Evolutionary conservation across 306 rosid species (phyloP), one percentile per base, ranked within the genome.

Genomic region (Inga leiocalycina): DNA sequence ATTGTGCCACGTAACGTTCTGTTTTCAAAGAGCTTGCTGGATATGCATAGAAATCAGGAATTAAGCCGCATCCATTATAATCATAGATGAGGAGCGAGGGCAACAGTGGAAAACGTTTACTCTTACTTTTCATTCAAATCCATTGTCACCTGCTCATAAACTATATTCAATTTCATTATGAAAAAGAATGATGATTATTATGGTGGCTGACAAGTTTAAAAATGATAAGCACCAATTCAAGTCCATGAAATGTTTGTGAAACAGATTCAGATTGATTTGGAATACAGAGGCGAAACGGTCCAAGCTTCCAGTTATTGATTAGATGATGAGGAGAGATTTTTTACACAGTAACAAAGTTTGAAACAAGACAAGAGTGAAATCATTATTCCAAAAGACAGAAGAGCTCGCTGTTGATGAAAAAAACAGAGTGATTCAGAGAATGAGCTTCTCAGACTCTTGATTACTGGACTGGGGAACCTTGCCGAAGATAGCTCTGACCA

Each of bases 401-500:
- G 30, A 57, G 14, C 43, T 3, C 54, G 14, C 69, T 30, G 39
- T 64, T 24, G 16, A 24, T 24, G 12, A 10, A 3, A 11, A 37
- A 22, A 59, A 59, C 6, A n/a, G 67, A 62, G 68, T 4, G 16
- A 9, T 59, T 69, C 45, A 69, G 74, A 69, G 51, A 19, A 69
- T 69, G 11, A 69, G 27, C 45, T 70, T 70, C 13, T 70, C 75
- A 43, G 75, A 70, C 44, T 70, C 78, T 20, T 68, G 81, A 13
- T 69, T 62, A 56, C 89, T 81, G 67, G 79, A 11, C 75, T 30
- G 68, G 2, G 88, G 89, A 17, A 79, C 79, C 59, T 27, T 82
- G 35, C 57, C 67, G 10, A 78, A 6, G 48, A 85, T 84, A 43
- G 90, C 89, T 77, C 37, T 52, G 0, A 84, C 3, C 17, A 90